A percentile compares a stretch with the other conserved stretches of the same genome.
Conservation (phyloP, 2,329 filamentous ascomycete genomes). For the Myriosclerotinia duriaeana region DNA sequence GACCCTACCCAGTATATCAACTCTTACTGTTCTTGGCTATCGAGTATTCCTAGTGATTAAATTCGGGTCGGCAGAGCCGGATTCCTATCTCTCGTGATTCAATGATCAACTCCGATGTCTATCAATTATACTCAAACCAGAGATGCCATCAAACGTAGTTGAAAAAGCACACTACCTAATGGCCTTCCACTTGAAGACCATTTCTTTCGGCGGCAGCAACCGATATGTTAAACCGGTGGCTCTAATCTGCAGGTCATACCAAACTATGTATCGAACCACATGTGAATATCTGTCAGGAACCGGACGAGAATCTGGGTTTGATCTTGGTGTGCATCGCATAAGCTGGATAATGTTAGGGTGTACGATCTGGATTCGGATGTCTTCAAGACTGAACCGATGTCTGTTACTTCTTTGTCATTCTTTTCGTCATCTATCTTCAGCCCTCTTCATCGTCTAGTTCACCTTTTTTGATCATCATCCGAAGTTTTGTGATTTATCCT, state of each 20-base stretch:
- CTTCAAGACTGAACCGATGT: background rate
- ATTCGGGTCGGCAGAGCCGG: slow-evolving; percentile 12
- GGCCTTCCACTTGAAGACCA: background rate
- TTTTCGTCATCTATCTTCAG: background rate
- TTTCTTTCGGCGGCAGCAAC: slow-evolving; percentile 1
- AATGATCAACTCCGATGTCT: background rate
- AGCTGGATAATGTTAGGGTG: background rate
- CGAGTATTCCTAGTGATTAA: background rate
- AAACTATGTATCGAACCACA: background rate
- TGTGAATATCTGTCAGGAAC: slow-evolving; percentile 8
- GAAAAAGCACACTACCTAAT: background rate
- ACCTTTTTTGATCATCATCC: background rate
- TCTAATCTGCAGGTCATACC: background rate
- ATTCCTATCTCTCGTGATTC: background rate
- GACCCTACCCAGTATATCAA: background rate
- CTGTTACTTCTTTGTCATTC: background rate
- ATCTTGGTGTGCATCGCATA: background rate
- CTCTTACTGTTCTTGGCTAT: background rate
- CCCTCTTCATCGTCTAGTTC: background rate
- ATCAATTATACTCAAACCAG: background rate
- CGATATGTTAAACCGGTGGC: slow-evolving; percentile 8
- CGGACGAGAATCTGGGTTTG: background rate
- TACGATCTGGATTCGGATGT: no score
- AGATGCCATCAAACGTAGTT: background rate
- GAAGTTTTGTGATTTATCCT: background rate